Evolutionary conservation across 1,284 basidiomycete species (phyloP).

Genomic region (Ganoderma sinense): DNA sequence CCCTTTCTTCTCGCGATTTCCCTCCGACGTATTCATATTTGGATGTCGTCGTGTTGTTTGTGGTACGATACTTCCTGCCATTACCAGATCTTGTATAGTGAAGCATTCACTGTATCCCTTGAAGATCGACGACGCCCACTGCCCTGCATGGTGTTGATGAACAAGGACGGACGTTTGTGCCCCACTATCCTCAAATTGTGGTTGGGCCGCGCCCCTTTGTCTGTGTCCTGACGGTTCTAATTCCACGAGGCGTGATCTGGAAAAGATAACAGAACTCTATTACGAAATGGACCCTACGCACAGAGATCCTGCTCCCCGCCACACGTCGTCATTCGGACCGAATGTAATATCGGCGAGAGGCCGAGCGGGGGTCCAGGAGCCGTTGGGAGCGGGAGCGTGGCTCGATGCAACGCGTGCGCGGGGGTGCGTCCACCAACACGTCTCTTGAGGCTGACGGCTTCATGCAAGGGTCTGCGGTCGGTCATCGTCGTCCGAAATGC

Average conservation of each 20-base stretch:
- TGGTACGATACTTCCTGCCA: background rate
- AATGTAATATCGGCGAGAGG: constrained; percentile 24
- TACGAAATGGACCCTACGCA: background rate
- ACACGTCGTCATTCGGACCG: background rate
- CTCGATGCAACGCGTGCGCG: background rate
- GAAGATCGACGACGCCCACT: background rate
- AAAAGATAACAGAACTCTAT: constrained; percentile 1
- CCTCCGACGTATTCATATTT: background rate
- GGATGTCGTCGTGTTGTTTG: background rate
- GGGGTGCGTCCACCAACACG: background rate
- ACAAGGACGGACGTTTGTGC: background rate
- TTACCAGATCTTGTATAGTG: background rate
- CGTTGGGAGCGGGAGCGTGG: background rate
- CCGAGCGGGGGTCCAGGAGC: too few species aligned
- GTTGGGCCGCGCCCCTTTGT: background rate
- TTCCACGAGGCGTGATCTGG: constrained; percentile 1
- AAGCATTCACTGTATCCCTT: background rate
- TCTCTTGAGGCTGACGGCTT: background rate
- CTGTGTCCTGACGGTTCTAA: background rate
- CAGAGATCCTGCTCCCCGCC: background rate
- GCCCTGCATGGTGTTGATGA: background rate
- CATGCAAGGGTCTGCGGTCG: background rate
- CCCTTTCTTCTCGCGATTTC: background rate
- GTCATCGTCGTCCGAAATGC: background rate
- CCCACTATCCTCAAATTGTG: background rate